phyloP scores from a whole-genome alignment of 257 asterid genomes.

The Asclepias syriaca region DNA sequence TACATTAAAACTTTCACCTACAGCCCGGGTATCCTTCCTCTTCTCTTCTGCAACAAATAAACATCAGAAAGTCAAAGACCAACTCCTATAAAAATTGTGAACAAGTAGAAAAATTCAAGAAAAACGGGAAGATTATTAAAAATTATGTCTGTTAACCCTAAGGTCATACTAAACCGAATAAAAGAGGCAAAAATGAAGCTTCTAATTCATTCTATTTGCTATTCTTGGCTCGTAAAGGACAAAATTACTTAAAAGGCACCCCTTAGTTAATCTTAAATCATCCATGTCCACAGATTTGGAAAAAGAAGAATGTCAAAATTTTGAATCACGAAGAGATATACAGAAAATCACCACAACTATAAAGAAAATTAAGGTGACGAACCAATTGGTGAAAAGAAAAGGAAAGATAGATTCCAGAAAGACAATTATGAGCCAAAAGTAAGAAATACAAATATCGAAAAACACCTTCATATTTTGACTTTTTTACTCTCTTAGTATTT shows the following conservation, averaged over 20 bases:
- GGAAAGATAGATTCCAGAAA: neutral
- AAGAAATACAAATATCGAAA: neutral
- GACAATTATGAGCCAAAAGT: neutral
- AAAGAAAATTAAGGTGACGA: neutral
- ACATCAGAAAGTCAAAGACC: neutral
- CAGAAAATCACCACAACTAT: neutral
- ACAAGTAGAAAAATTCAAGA: neutral
- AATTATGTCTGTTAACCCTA: neutral
- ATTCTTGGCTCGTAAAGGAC: neutral
- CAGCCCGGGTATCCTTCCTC: conserved; percentile 36
- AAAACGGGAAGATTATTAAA: too few species aligned
- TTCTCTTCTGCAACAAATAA: conserved; percentile 42
- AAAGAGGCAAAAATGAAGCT: neutral
- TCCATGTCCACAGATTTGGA: neutral
- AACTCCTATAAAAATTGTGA: neutral
- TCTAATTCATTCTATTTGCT: neutral
- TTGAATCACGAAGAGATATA: neutral
- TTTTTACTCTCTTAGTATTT: too few species aligned
- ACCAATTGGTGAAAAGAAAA: neutral
- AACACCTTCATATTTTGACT: neutral
- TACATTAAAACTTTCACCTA: conserved; percentile 50
- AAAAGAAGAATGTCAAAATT: neutral
- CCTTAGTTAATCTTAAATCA: neutral
- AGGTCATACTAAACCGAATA: too few species aligned
- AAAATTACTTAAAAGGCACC: neutral